A percentile compares a stretch with the other conserved stretches of the same genome.
Conservation (phyloP, 2,329 filamentous ascomycete genomes). For the Paracamarosporium sp. region DNA sequence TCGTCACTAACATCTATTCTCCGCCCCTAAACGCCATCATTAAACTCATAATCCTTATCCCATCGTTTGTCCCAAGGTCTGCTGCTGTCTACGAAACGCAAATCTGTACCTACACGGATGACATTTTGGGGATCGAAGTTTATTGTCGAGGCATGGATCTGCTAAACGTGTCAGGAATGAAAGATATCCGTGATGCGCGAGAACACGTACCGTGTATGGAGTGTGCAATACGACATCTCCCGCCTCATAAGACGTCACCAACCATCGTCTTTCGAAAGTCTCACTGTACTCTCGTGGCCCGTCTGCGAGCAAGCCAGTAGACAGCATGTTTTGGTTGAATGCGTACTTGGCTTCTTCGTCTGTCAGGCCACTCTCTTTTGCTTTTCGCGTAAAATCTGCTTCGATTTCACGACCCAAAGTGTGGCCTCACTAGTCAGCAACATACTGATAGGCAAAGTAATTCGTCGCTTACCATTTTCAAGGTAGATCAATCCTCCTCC, state of each 20-base stretch:
- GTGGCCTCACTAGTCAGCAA: slow-evolving; percentile 40
- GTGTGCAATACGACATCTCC: slow-evolving; percentile 56
- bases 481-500: slow-evolving; percentile 67
- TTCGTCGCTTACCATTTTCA: slow-evolving; percentile 50
- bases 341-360: slow-evolving; percentile 57
- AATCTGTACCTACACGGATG: slow-evolving; percentile 63
- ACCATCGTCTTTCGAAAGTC: slow-evolving; percentile 55
- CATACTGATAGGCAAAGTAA: not conserved
- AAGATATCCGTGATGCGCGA: too few relatives aligned
- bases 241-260: slow-evolving; percentile 61
- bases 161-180: slow-evolving; percentile 11
- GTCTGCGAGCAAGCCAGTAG: slow-evolving; percentile 60
- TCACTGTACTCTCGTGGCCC: slow-evolving; percentile 55
- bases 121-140: slow-evolving; percentile 60
- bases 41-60: slow-evolving; percentile 40
- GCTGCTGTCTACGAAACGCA: slow-evolving; percentile 62
- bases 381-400: slow-evolving; percentile 56
- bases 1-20: too few relatives aligned
- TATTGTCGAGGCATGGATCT: slow-evolving; percentile 66
- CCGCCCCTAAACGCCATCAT: slow-evolving; percentile 33
- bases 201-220: slow-evolving; percentile 31
- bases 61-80: slow-evolving; percentile 58
- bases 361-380: slow-evolving; percentile 56
- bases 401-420: slow-evolving; percentile 59
- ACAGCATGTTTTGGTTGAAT: slow-evolving; percentile 66